Base-by-base conservation (phyloP, 2,329 filamentous ascomycete genomes). In the Lecanosticta acicola region DNA sequence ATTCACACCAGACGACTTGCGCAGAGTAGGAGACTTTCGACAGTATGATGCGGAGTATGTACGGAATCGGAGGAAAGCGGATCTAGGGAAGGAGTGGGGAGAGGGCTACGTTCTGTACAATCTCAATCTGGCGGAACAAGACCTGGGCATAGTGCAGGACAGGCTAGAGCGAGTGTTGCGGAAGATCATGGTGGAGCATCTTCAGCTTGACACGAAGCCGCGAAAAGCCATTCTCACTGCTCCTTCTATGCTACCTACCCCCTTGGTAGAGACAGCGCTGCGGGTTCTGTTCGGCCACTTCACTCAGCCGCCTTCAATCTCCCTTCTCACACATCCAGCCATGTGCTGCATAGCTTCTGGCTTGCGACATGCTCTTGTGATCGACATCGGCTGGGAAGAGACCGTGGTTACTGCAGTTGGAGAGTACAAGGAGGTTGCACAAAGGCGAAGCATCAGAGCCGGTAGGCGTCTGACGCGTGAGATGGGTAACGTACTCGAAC, bases 361-460 rank as follows among this genome's bases (percentile, higher is more conserved):
- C 0, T 71, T 94, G 33, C 81, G 93, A 11, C 87, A 87, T n/a
- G 88, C 84, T 1, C 67, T 98, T 34, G 80, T 97, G 0, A 75
- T 98, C 32, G 89, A 98, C 61, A 76, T 98, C 49, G 93, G 91
- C 35, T 98, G 93, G 93, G 77, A 82, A 34, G 93, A 97, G 66
- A 94, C 90, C 0, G 78, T 84, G 0, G 79, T 94, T 17, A 94
- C 88, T 0, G 85, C 83, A 4, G 76, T 97, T 4, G 97, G 90
- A 62, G 93, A 98, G 68, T 95, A 89, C 64, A 83, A 87, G 43
- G 89, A 94, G 64, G 80, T 95, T 1, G 74, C 76, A 13, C 80
- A 80, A 43, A 79, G 75, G 46, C 77, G 87, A 43, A 91, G 80
- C 32, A 74, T 87, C 11, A 77, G 93, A 54, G 89, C 81, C 26